Evolutionary conservation across 257 asterid species (phyloP).

Genomic region (Rehmannia glutinosa): DNA sequence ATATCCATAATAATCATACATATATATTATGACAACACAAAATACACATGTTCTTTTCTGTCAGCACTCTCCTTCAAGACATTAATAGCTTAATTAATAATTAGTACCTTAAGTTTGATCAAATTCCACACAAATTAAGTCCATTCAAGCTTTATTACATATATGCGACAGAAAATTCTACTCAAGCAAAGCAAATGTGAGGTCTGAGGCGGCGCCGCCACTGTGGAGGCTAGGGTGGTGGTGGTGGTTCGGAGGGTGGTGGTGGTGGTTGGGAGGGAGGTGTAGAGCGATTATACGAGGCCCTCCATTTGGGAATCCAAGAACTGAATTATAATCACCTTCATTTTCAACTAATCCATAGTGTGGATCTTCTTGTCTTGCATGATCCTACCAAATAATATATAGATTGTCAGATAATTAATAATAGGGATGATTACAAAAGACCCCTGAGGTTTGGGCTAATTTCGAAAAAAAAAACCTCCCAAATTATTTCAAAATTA

Average conservation of each 20-base stretch:
- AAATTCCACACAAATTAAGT: neutral
- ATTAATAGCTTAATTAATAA: neutral
- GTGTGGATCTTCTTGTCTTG: constrained; percentile 82
- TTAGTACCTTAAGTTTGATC: no score
- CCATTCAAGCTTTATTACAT: neutral
- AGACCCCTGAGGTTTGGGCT: no score
- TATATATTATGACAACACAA: neutral
- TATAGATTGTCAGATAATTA: neutral
- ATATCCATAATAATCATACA: no score
- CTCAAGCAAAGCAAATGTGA: constrained; percentile 70
- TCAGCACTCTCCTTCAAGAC: neutral
- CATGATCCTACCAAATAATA: neutral
- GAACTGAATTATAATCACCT: constrained; percentile 58
- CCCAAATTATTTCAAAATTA: no score
- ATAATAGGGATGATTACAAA: no score
- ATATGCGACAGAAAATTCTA: constrained; percentile 14
- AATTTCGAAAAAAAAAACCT: no score
- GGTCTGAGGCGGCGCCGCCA: constrained; percentile 71
- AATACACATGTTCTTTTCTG: neutral
- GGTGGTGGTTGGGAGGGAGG: constrained; percentile 45
- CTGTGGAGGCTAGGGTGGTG: constrained; percentile 39
- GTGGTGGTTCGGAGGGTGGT: constrained; percentile 20
- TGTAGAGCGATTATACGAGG: constrained; percentile 54
- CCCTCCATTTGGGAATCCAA: constrained; percentile 57
- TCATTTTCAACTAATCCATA: constrained; percentile 84